These are phyloP conservation scores for Ogataea parapolymorpha DNA, from an alignment of 805 yeast genomes.

Conservation along the genomic window DNA sequence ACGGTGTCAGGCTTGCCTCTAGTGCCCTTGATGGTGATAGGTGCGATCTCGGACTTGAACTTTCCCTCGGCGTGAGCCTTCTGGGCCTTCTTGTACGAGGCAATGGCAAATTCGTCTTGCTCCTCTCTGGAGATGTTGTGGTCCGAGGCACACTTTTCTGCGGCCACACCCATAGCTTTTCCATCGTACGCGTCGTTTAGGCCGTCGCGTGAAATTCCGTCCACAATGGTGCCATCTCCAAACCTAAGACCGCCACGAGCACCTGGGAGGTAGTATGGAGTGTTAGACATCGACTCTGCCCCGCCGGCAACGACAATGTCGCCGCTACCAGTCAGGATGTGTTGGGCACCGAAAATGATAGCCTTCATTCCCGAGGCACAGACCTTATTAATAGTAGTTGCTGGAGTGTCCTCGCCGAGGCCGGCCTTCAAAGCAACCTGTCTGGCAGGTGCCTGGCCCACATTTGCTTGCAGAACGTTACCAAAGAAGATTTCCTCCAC, in stretches of 20 bases:
- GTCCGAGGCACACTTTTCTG: slow-evolving; percentile 92
- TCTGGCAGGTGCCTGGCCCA: slow-evolving; percentile 97
- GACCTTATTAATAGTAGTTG: slow-evolving; percentile 92
- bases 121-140: slow-evolving; percentile 73
- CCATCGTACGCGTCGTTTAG: slow-evolving; percentile 87
- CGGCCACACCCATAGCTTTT: slow-evolving; percentile 93
- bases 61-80: slow-evolving; percentile 77
- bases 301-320: slow-evolving; percentile 97
- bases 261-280: slow-evolving; percentile 86
- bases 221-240: slow-evolving; percentile 77
- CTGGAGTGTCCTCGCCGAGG: slow-evolving; percentile 71
- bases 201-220: slow-evolving; percentile 92
- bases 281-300: slow-evolving; percentile 95
- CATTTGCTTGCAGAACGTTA: slow-evolving; percentile 86
- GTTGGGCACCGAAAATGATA: slow-evolving; percentile 84
- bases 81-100: slow-evolving; percentile 83
- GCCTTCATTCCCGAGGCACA: slow-evolving; percentile 97
- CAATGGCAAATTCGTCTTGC: slow-evolving; percentile 86
- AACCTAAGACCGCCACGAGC: slow-evolving; percentile 88
- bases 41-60: slow-evolving; percentile 78
- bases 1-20: slow-evolving; percentile 85
- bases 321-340: slow-evolving; percentile 82
- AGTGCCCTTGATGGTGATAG: slow-evolving; percentile 82
- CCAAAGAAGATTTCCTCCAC: slow-evolving; percentile 93
- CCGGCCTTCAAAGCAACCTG: slow-evolving; percentile 95